Evolutionary conservation across 2,329 filamentous ascomycete species (phyloP).

Genomic region (Zymoseptoria ardabiliae): DNA sequence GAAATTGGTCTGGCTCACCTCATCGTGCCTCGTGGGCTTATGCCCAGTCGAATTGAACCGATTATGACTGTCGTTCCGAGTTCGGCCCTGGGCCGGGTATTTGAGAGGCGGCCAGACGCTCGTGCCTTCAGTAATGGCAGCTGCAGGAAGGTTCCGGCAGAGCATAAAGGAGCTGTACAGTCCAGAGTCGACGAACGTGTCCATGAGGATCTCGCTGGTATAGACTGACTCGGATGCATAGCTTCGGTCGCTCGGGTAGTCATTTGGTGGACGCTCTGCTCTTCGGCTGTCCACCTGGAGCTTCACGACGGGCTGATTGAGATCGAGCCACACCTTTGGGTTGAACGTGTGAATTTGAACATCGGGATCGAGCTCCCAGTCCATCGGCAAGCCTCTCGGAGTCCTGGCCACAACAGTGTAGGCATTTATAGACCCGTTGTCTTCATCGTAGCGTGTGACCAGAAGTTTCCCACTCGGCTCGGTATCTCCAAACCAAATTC

Average conservation of each 20-base stretch:
- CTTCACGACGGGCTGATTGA: constrained; percentile 60
- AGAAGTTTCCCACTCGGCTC: constrained; percentile 68
- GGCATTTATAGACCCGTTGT: constrained; percentile 69
- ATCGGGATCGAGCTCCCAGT: constrained; percentile 21
- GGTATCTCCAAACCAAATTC: constrained; percentile 78
- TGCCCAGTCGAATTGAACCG: constrained; percentile 40
- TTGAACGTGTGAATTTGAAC: constrained; percentile 67
- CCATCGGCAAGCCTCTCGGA: constrained; percentile 32
- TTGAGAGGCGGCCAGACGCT: constrained; percentile 66
- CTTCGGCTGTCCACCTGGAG: constrained; percentile 30
- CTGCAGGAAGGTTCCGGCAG: constrained; percentile 45
- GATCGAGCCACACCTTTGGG: constrained; percentile 62
- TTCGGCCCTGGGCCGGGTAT: constrained; percentile 57
- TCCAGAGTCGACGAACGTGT: constrained; percentile 31
- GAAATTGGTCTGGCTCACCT: constrained; percentile 65
- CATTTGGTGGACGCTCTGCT: constrained; percentile 14
- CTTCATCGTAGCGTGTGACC: constrained; percentile 66
- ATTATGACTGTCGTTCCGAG: constrained; percentile 43
- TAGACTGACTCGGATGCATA: constrained; percentile 19
- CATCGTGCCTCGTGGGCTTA: constrained; percentile 45
- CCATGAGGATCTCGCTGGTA: constrained; percentile 49
- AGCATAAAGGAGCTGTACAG: constrained; percentile 64
- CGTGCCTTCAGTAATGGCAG: constrained; percentile 31
- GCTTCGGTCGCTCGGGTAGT: constrained; percentile 13
- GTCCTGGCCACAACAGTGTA: constrained; percentile 60